These are phyloP conservation scores for Prunus davidiana DNA, from an alignment of 306 rosid genomes.

Conservation along the genomic window DNA sequence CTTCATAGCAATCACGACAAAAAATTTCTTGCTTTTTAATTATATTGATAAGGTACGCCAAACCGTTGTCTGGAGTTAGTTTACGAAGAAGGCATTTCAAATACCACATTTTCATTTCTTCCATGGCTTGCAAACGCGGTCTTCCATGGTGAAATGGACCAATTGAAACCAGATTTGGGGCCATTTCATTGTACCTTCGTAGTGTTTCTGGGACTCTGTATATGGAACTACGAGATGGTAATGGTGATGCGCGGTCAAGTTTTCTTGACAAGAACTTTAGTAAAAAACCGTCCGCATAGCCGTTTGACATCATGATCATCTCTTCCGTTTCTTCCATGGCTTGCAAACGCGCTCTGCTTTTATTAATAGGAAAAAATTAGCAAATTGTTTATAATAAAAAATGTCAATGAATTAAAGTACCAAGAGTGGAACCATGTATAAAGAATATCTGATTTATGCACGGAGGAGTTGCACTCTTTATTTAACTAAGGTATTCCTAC, in stretches of 20 bases:
- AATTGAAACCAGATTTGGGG: neutral
- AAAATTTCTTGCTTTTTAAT: too few relatives aligned
- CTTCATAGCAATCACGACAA: too few relatives aligned
- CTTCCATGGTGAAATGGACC: neutral
- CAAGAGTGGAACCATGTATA: too few relatives aligned
- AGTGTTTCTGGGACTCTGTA: neutral
- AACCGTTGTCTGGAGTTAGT: fast-evolving
- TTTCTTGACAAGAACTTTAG: neutral
- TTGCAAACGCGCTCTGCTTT: too few relatives aligned
- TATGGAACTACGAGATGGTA: neutral
- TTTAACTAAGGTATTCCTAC: too few relatives aligned
- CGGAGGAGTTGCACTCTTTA: too few relatives aligned
- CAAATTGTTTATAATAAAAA: too few relatives aligned
- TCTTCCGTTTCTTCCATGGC: too few relatives aligned
- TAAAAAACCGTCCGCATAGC: neutral
- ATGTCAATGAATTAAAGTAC: too few relatives aligned
- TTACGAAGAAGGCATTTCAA: too few relatives aligned
- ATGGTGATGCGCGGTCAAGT: fast-evolving
- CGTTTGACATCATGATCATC: neutral
- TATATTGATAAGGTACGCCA: fast-evolving
- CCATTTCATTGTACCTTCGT: neutral
- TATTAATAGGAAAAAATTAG: too few relatives aligned
- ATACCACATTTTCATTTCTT: neutral
- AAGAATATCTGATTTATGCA: too few relatives aligned
- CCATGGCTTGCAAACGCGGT: neutral